Base-by-base conservation (phyloP, 345 rosid species). In the Barbarea vulgaris region DNA sequence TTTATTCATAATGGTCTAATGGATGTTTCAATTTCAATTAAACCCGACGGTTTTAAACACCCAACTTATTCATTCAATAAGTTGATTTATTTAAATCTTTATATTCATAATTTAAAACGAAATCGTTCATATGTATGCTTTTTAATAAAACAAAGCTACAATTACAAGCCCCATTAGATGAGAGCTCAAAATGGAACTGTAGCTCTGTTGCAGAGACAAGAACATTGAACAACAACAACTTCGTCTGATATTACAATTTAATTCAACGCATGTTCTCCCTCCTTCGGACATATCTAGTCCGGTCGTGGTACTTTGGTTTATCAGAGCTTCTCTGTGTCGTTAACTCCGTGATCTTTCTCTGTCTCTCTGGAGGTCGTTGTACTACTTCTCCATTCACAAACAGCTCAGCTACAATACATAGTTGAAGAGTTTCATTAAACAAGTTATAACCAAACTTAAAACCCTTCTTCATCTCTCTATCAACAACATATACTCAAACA, bases 351-450 rank as follows among this genome's bases (percentile, higher is more conserved):
- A 94, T 96, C 83, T 91, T 88, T 82, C 85, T 87, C 69, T 94
- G 93, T 73, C 98, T 90, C 80, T 94, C 97, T 5, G 97, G 96
- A 10, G 97, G 63, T 67, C 98, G 85, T 64, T 87, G 92, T 33
- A 94, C 96, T 71, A 91, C 84, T 87, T 91, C 98, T 7, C 97
- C 97, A 71, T 94, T 87, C 31, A 88, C 96, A 80, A 85, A 84
- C 57, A 94, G 65, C 77, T 94, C 98, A 70, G 96, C 98, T 94
- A 84, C 84, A 88, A 73, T 18, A 14, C 11, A 12, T 27, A 77
- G 9, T 24, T 0, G 28, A 42, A 15, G 5, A 55, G 22, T 54
- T 69, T 15, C 48, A 42, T 15, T 69, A 10, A 10, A 19, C 8
- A 42, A 56, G 9, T 28, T 11, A 27, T 11, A 27, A 2, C 21